A percentile compares a stretch with the other conserved stretches of the same genome.
phyloP scores from a whole-genome alignment of 306 rosid genomes.

The Mimosa pudica region DNA sequence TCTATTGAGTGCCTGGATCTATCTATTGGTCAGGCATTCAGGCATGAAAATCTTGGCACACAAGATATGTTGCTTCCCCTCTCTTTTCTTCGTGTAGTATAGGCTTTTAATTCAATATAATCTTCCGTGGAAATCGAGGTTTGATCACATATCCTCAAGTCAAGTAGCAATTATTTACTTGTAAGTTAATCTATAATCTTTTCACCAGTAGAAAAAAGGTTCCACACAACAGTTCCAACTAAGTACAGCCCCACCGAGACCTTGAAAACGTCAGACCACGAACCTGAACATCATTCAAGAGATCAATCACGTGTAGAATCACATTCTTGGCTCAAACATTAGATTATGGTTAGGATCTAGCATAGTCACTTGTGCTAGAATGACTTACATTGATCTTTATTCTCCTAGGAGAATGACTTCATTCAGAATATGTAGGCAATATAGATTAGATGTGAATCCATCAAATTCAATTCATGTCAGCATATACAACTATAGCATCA shows the following conservation, averaged over 20 bases:
- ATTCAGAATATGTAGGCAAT: neutral
- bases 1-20: neutral
- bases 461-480: neutral
- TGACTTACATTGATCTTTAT: neutral
- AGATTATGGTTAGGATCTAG: slow-evolving; percentile 2
- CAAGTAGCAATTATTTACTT: slow-evolving; percentile 15
- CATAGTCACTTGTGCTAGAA: slow-evolving; percentile 4
- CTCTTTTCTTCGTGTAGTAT: slow-evolving; percentile 20
- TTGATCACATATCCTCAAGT: slow-evolving; percentile 9
- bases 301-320: neutral
- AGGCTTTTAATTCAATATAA: neutral
- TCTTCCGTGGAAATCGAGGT: slow-evolving; percentile 28
- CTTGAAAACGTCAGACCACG: slow-evolving; percentile 97
- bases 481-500: neutral
- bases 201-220: slow-evolving; percentile 93
- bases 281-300: slow-evolving; percentile 58
- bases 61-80: slow-evolving; percentile 30
- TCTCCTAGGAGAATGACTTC: neutral
- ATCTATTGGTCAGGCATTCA: slow-evolving; percentile 25
- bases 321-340: slow-evolving; percentile 19
- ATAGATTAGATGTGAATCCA: neutral
- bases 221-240: slow-evolving; percentile 94
- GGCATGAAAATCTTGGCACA: slow-evolving; percentile 11
- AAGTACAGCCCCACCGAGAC: slow-evolving; percentile 92
- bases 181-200: slow-evolving; percentile 67